phyloP scores from a whole-genome alignment of 1,284 basidiomycete species.

The Leucoagaricus sp. region DNA sequence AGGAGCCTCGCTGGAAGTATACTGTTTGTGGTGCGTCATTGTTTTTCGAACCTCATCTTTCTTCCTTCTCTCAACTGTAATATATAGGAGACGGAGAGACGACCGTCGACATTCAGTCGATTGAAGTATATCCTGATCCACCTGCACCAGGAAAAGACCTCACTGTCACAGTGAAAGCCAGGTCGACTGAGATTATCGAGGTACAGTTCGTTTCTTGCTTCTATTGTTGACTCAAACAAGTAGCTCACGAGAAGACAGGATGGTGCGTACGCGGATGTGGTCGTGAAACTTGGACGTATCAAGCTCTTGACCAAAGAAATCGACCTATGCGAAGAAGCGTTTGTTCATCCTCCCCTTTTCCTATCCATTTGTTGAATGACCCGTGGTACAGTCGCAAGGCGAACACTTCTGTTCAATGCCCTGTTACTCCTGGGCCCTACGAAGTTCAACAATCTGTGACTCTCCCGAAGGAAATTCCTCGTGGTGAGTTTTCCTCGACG shows the following conservation, averaged over 20 bases:
- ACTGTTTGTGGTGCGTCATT: conserved; percentile 56
- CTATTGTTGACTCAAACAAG: neutral
- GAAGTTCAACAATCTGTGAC: conserved; percentile 77
- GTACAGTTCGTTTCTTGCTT: conserved; percentile 47
- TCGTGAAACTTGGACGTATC: conserved; percentile 87
- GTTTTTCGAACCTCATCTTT: neutral
- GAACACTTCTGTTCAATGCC: conserved; percentile 76
- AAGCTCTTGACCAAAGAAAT: conserved; percentile 82
- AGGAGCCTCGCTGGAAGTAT: conserved; percentile 54
- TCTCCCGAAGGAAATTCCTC: conserved; percentile 88
- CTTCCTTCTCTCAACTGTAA: conserved; percentile 4
- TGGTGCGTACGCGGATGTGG: conserved; percentile 87
- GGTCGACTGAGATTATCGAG: conserved; percentile 61
- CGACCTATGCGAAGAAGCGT: conserved; percentile 93
- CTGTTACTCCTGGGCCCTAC: conserved; percentile 73
- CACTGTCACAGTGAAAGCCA: conserved; percentile 76
- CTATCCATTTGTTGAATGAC: neutral
- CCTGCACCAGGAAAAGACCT: conserved; percentile 82
- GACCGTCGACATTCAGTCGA: conserved; percentile 61
- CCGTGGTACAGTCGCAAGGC: conserved; percentile 54
- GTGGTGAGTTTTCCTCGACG: conserved; percentile 51
- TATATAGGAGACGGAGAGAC: conserved; percentile 49
- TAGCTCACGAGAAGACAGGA: conserved; percentile 50
- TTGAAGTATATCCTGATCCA: conserved; percentile 77
- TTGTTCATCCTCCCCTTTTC: conserved; percentile 31